A percentile compares a stretch with the other conserved stretches of the same genome.
phyloP scores from a whole-genome alignment of 345 rosid genomes.

The Salix brachista region DNA sequence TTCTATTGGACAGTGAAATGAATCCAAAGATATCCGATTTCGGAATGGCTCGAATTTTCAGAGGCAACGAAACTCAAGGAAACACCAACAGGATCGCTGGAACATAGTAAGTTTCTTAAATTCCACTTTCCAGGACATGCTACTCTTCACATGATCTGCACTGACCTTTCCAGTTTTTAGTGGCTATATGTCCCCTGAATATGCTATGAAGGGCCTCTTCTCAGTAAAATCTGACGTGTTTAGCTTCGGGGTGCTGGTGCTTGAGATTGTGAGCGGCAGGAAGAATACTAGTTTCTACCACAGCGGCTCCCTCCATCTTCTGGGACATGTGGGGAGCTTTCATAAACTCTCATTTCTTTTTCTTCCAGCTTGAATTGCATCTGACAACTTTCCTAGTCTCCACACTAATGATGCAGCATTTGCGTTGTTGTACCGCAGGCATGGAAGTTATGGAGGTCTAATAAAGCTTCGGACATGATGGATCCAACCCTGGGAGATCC shows the following conservation, averaged over 20 bases:
- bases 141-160: background rate
- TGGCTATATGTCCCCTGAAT: background rate
- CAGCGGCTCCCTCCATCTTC: background rate
- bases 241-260: background rate
- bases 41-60: background rate
- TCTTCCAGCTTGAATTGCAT: background rate
- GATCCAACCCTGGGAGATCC: background rate
- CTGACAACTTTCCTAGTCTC: background rate
- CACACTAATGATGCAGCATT: background rate
- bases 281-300: background rate
- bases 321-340: background rate
- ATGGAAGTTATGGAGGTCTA: background rate
- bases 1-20: background rate
- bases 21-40: background rate
- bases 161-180: background rate
- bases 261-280: background rate
- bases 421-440: background rate
- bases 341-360: background rate
- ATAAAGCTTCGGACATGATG: background rate
- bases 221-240: background rate
- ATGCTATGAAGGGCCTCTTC: too few relatives aligned
- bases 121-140: background rate
- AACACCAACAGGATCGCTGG: background rate
- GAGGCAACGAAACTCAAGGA: background rate
- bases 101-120: background rate